Evolutionary conservation across 73 alveolate genomes (phyloP).

Genomic region (Stentor coeruleus): DNA sequence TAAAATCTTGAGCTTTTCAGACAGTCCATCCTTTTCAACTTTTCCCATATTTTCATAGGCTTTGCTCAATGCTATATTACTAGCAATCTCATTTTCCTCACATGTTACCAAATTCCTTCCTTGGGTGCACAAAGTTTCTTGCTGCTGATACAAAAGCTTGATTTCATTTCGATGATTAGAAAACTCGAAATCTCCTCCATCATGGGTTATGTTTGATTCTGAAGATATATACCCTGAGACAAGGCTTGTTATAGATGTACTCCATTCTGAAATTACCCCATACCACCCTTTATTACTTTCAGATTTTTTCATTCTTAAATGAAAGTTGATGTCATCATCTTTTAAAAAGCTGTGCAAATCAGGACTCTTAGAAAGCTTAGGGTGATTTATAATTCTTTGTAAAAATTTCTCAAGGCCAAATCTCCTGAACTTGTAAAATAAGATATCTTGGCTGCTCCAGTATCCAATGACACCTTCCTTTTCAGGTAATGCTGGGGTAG

Average conservation of each 20-base stretch:
- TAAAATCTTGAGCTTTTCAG: constrained; percentile 6
- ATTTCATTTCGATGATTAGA: not conserved
- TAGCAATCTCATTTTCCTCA: not conserved
- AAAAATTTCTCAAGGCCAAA: not conserved
- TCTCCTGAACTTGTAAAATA: not conserved
- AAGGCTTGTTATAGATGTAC: not conserved
- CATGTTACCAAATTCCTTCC: not conserved
- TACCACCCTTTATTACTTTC: not conserved
- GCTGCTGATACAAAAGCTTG: not conserved
- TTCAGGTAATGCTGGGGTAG: constrained; percentile 11
- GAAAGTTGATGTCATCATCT: constrained; percentile 18
- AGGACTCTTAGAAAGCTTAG: not conserved
- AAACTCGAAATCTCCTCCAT: constrained; percentile 12
- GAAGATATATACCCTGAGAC: not conserved
- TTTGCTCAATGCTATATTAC: not conserved
- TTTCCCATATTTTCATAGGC: constrained; percentile 21
- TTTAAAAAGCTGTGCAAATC: not conserved
- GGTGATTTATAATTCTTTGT: not conserved
- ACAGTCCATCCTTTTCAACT: constrained; percentile 3
- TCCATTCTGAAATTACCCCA: not conserved
- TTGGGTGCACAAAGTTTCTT: constrained; percentile 1
- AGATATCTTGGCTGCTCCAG: constrained; percentile 17
- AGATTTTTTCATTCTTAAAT: not conserved
- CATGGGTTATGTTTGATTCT: not conserved
- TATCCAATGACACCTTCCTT: constrained; percentile 9